phyloP scores from a whole-genome alignment of 306 rosid species.

The Cicer cuneatum region DNA sequence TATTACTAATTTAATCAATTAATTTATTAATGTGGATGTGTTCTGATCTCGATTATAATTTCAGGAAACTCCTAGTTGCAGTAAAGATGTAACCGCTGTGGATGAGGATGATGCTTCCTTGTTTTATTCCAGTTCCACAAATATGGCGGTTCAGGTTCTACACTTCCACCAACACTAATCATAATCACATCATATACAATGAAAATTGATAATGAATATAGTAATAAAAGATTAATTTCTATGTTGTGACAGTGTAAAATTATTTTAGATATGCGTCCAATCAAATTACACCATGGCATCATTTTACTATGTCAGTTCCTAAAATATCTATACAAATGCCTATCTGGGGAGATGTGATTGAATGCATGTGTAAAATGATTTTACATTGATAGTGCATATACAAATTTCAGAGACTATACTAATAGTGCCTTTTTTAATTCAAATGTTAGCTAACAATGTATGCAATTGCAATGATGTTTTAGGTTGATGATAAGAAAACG shows the following conservation, averaged over 20 bases:
- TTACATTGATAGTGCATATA: not conserved
- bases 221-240: too few species aligned
- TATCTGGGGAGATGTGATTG: too few species aligned
- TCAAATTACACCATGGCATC: too few species aligned
- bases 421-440: not conserved
- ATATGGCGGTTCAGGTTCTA: slow-evolving; percentile 83
- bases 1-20: not conserved
- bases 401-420: not conserved
- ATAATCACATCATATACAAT: not conserved
- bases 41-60: slow-evolving; percentile 3
- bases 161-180: not conserved
- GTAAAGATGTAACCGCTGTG: slow-evolving; percentile 51
- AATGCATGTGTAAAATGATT: not conserved
- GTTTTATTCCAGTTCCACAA: slow-evolving; percentile 81
- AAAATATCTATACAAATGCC: too few species aligned
- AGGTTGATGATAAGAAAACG: slow-evolving; percentile 85
- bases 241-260: not conserved
- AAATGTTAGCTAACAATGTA: slow-evolving; percentile 3
- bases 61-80: slow-evolving; percentile 60
- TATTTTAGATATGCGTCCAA: too few species aligned
- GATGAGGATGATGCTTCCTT: slow-evolving; percentile 79
- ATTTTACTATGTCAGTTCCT: too few species aligned
- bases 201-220: not conserved
- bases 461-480: slow-evolving; percentile 22
- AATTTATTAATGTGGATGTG: slow-evolving; percentile 7